Evolutionary conservation across 495 filamentous ascomycete genomes (phyloP), one percentile per base, ranked within the genome.

Genomic region (Penicillium paxilli): DNA sequence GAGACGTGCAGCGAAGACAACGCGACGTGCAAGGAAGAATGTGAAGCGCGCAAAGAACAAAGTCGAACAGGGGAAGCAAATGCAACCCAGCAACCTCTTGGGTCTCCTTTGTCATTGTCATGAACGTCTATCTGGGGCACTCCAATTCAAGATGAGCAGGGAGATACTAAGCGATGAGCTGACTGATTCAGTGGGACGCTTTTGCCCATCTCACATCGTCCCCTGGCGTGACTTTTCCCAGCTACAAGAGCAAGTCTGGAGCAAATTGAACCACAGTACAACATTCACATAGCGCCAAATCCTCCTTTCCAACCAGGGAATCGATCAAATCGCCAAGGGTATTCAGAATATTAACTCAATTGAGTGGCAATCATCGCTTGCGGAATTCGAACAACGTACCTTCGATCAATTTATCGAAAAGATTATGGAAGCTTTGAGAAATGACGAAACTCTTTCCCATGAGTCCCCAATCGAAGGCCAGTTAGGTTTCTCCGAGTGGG

Each of bases 231-330:
- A 62, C 46, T 67, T 67, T 40, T 58, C 64, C 24, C 25, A 58
- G 12, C 51, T 63, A 23, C 59, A 67, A 40, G 53, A 64, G 30
- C 41, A 64, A 62, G 40, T 67, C 49, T 67, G 60, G 64, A 25
- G 42, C 35, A 62, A 60, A 58, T 25, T 67, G 17, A 51, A 67
- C 37, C 55, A 47, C 44, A 45, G 24, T 0, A 42, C 8, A 20
- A 44, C 44, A 35, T 64, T 67, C 37, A 59, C 55, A 53, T 60
- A 58, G 26, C 54, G 30, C 10, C 50, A 41, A 17, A 52, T 64
- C 0, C 90, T 85, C 51, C 87, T 77, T 2, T 70, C 87, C 23
- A 30, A 66, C 57, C 47, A 10, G 19, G 52, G 63, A 52, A 28
- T 59, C 11, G 57, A 66, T 37, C 60, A 56, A 37, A 57, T 66